These are phyloP conservation scores for Rhytidhysteron rufulum DNA, from an alignment of 2,329 filamentous ascomycete species.

Conservation along the genomic window DNA sequence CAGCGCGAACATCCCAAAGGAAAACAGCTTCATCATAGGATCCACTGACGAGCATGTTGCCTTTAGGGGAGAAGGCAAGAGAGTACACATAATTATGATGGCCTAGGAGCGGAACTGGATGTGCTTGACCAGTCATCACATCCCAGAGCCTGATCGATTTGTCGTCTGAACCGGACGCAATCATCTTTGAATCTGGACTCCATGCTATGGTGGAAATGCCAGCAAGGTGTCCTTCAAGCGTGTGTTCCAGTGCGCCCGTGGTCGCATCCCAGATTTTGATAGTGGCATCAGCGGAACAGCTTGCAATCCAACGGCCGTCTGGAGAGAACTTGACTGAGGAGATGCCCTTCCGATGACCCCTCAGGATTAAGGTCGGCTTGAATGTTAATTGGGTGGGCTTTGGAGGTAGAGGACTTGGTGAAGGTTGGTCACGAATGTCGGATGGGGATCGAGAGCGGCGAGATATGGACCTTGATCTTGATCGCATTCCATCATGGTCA, in stretches of 20 bases:
- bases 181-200: slow-evolving; percentile 80
- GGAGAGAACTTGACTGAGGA: slow-evolving; percentile 88
- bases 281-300: slow-evolving; percentile 78
- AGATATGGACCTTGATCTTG: slow-evolving; percentile 13
- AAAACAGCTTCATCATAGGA: slow-evolving; percentile 98
- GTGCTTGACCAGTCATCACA: slow-evolving; percentile 54
- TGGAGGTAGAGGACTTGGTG: slow-evolving; percentile 36
- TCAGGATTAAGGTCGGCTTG: slow-evolving; percentile 64
- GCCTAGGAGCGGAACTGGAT: slow-evolving; percentile 64
- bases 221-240: slow-evolving; percentile 87
- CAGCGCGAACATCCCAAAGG: slow-evolving; percentile 90
- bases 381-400: slow-evolving; percentile 63
- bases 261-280: slow-evolving; percentile 85
- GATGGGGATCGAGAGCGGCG: slow-evolving; percentile 11
- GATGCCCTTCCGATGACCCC: slow-evolving; percentile 74
- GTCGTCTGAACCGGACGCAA: slow-evolving; percentile 92
- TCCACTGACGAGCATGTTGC: slow-evolving; percentile 92
- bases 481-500: slow-evolving; percentile 12
- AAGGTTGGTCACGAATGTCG: slow-evolving; percentile 9
- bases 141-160: slow-evolving; percentile 96
- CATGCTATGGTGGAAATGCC: slow-evolving; percentile 92
- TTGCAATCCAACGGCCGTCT: slow-evolving; percentile 84
- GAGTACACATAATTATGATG: slow-evolving; percentile 97
- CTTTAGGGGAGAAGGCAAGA: slow-evolving; percentile 93
- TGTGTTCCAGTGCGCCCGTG: slow-evolving; percentile 78